Evolutionary conservation across 2,329 filamentous ascomycete genomes (phyloP).

Genomic region (Penicillium oxalicum): DNA sequence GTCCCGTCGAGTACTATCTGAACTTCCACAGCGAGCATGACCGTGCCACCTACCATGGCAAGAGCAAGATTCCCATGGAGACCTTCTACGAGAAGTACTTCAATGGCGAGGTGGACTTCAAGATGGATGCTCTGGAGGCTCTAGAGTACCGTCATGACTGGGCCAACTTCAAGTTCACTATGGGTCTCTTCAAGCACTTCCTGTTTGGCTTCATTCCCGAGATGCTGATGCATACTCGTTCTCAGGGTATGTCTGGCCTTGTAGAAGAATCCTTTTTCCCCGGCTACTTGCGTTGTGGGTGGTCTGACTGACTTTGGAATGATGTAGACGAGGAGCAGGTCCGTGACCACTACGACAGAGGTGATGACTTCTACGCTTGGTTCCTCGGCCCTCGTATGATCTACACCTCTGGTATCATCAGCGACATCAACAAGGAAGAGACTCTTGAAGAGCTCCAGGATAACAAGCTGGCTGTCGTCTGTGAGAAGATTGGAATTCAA

Average conservation of each 20-base stretch:
- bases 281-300: background rate
- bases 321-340: constrained; percentile 87
- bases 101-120: constrained; percentile 89
- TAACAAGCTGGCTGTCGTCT: constrained; percentile 92
- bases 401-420: constrained; percentile 93
- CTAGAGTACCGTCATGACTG: constrained; percentile 96
- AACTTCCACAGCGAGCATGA: constrained; percentile 44
- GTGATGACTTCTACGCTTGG: constrained; percentile 98
- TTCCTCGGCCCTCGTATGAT: constrained; percentile 98
- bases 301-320: background rate
- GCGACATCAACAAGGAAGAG: constrained; percentile 81
- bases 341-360: constrained; percentile 93
- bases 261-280: background rate
- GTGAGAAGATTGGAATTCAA: constrained; percentile 87
- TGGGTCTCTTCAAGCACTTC: constrained; percentile 80
- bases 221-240: constrained; percentile 84
- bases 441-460: constrained; percentile 91
- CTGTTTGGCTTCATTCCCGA: constrained; percentile 82
- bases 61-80: constrained; percentile 53
- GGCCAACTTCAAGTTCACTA: constrained; percentile 89
- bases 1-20: constrained; percentile 81
- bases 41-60: constrained; percentile 43
- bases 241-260: constrained; percentile 57
- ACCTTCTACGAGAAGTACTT: constrained; percentile 99
- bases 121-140: constrained; percentile 81